Evolutionary conservation across 192 early-diverging fungal species (phyloP).

Genomic region (Physocladia obscura): DNA sequence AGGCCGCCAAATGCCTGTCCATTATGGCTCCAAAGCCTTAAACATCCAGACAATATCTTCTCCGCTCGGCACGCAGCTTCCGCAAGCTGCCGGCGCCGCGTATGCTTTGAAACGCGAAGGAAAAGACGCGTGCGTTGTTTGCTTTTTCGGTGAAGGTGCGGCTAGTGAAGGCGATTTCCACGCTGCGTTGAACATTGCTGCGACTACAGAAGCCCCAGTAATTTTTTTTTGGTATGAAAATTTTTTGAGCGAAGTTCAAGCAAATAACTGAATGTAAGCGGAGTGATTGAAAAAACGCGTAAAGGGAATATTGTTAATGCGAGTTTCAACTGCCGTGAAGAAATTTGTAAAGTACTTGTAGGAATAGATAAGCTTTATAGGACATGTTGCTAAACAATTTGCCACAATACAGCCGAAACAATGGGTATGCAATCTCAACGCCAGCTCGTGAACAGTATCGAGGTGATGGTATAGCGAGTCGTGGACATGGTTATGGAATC

Average conservation of each 20-base stretch:
- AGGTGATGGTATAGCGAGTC: slow-evolving; percentile 94
- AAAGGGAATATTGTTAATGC: too few relatives aligned
- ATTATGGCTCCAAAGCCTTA: slow-evolving; percentile 82
- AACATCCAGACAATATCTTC: slow-evolving; percentile 97
- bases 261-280: too few relatives aligned
- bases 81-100: slow-evolving; percentile 94
- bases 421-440: slow-evolving; percentile 98
- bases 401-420: slow-evolving; percentile 79
- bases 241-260: background rate
- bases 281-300: too few relatives aligned
- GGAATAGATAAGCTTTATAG: too few relatives aligned
- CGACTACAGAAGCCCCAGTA: slow-evolving; percentile 87
- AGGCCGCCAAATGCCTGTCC: slow-evolving; percentile 98
- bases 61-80: slow-evolving; percentile 93
- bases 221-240: slow-evolving; percentile 86
- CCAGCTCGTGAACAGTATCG: slow-evolving; percentile 93
- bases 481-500: slow-evolving; percentile 96
- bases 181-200: slow-evolving; percentile 94
- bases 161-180: slow-evolving; percentile 98
- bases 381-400: too few relatives aligned
- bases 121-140: slow-evolving; percentile 77
- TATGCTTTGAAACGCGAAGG: slow-evolving; percentile 88
- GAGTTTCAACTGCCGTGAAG: too few relatives aligned
- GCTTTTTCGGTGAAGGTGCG: slow-evolving; percentile 97
- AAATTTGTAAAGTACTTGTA: too few relatives aligned